Evolutionary conservation across 2,329 filamentous ascomycete genomes (phyloP).

Genomic region (Xylaria sp.): DNA sequence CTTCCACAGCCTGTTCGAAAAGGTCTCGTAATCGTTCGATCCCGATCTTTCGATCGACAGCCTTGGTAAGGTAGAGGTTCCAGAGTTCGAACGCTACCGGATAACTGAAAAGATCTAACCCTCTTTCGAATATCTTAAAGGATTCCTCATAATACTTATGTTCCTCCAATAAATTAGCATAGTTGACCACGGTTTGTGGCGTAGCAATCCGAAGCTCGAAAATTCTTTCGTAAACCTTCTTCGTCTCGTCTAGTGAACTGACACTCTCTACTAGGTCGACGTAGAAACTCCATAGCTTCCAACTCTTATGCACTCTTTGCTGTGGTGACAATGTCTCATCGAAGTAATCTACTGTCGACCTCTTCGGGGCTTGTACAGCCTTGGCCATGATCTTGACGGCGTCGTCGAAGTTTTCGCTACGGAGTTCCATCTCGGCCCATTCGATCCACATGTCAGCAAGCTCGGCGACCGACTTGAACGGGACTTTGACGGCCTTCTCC

Average conservation of each 20-base stretch:
- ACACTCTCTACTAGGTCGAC: conserved; percentile 97
- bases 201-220: conserved; percentile 98
- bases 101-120: conserved; percentile 97
- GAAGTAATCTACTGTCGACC: conserved; percentile 99
- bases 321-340: conserved; percentile 93
- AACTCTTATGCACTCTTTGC: conserved; percentile 97
- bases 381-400: conserved; percentile 97
- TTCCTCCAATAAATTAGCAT: conserved; percentile 93
- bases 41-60: conserved; percentile 92
- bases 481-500: conserved; percentile 97
- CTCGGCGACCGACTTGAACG: conserved; percentile 96
- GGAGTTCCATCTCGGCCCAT: conserved; percentile 97
- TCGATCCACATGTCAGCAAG: conserved; percentile 98
- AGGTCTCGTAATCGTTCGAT: conserved; percentile 93
- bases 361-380: conserved; percentile 93
- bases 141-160: conserved; percentile 95
- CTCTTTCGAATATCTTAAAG: conserved; percentile 97
- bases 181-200: conserved; percentile 98
- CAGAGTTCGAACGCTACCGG: conserved; percentile 97
- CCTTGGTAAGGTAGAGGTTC: conserved; percentile 98
- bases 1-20: conserved; percentile 96
- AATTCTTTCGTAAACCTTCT: conserved; percentile 93
- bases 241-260: conserved; percentile 86
- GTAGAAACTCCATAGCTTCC: conserved; percentile 99
- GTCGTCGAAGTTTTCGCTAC: conserved; percentile 93